Evolutionary conservation across 1,139 yeast genomes (phyloP), one percentile per base, ranked within the genome.

Genomic region (Candida tetrigidarum): DNA sequence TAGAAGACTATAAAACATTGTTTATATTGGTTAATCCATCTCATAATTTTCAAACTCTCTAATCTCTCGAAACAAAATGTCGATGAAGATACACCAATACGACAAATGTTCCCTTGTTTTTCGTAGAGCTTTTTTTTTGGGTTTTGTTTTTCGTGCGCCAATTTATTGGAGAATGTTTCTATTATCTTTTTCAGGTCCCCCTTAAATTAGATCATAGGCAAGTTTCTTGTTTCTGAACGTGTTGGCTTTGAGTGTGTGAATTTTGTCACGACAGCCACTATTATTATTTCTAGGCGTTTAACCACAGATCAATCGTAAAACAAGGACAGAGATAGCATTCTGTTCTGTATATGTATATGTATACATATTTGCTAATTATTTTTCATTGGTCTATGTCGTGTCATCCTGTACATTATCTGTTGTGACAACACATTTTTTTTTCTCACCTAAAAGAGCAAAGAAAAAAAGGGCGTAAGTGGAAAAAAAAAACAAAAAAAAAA

Each of bases 381-480:
- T 12, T n/a, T 28, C 8, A 6, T 28, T 12, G 11, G 7, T 16
- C 20, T 14, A n/a, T 20, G 26, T 37, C 40, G 40, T 37, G 40
- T 37, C 33, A 16, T 37, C 40, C 40, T 37, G 40, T 37, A 37
- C 40, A 37, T 37, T 27, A 20, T 19, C 26, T 12, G 15, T 19
- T 37, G 27, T 27, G 19, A 37, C 40, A 37, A 36, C 2, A 3
- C 10, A 23, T 16, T 27, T 26, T 10, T 32, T 19, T 6, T 32
- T 32, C 14, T 18, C 14, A 14, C 25, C 16, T 18, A 8, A 5
- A 8, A 9, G 12, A 5, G 34, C 4, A 16, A 8, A 18, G 16
- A 18, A 32, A 32, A 32, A 32, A 32, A 28, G 12, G 6, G 32
- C 32, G 36, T 18, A 6, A 33, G 25, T 35, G 8, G 38, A 22